Base-by-base conservation (phyloP, 1,139 yeast genomes). In the Tardiomyces blankii region DNA sequence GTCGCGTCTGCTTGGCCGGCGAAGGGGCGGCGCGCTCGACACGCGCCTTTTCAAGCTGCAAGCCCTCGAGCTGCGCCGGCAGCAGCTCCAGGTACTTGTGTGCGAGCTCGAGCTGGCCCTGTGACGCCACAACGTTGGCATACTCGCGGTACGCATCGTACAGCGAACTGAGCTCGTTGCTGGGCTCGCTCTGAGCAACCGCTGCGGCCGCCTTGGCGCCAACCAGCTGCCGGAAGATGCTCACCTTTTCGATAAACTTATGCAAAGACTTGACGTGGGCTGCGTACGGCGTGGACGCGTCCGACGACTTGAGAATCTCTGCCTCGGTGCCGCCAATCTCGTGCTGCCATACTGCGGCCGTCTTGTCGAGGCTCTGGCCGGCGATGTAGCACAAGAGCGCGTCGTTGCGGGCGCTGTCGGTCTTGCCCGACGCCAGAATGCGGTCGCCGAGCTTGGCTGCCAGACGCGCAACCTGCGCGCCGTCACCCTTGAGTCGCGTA, bases 71-170 rank as follows among this genome's bases (percentile, higher is more conserved):
- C 46, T 68, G 69, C 45, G 78, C 82, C 8, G 97, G 95, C 53
- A 89, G 70, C 50, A 82, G 71, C 45, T 73, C 72, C 57, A 89
- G 73, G 56, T 85, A 78, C 52, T 74, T 75, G 51, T 73, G 75
- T 2, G 97, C 97, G 54, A 91, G 69, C 16, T 82, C 94, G 57
- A 86, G 80, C 52, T 85, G 81, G 23, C 97, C 97, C 59, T 75
- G 79, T 38, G 89, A 80, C 3, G 95, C 83, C 48, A 89, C 80
- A 51, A 84, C 69, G 55, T 77, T 82, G 46, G 94, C 81, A 62
- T 83, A 91, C 63, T 91, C 97, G 47, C 81, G 71, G 52, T 80
- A 73, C 1, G 76, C 77, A 47, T 73, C 73, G 53, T 80, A 75
- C 47, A 80, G 68, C 6, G 46, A 19, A 3, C 46, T 45, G 18